Evolutionary conservation across 164 flowering plant species (phyloP).

Genomic region (Magnolia kwangsiensis): DNA sequence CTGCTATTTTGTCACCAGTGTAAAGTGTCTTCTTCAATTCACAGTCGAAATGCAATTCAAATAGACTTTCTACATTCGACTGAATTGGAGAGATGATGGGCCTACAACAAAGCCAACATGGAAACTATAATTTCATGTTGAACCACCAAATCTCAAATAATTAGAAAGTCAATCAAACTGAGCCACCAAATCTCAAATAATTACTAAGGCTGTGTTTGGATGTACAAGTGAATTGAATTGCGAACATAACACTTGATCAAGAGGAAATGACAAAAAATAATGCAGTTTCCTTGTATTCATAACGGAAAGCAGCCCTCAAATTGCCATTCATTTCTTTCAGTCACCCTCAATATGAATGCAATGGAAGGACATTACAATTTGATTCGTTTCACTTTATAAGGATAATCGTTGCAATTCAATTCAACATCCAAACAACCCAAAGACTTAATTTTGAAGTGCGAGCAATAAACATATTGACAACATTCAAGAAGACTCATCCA

Average conservation of each 20-base stretch:
- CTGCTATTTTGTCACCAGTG: background rate
- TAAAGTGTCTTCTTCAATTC: background rate
- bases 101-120: background rate
- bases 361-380: background rate
- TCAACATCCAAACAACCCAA: background rate
- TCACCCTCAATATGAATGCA: background rate
- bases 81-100: background rate
- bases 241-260: too few relatives aligned
- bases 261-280: too few relatives aligned
- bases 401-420: background rate
- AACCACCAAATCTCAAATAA: too few relatives aligned
- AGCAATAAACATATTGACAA: background rate
- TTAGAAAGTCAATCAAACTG: too few relatives aligned
- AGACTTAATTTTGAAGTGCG: background rate
- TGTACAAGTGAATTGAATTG: too few relatives aligned
- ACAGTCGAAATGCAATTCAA: background rate
- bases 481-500: too few relatives aligned
- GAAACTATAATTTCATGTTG: background rate
- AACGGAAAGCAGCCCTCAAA: too few relatives aligned
- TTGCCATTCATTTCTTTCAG: background rate
- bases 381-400: too few relatives aligned
- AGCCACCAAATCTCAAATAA: too few relatives aligned
- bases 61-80: background rate
- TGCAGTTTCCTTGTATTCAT: too few relatives aligned
- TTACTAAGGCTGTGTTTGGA: too few relatives aligned